Conservation (phyloP, 495 filamentous ascomycete species). For the Ascodesmis nigricans region DNA sequence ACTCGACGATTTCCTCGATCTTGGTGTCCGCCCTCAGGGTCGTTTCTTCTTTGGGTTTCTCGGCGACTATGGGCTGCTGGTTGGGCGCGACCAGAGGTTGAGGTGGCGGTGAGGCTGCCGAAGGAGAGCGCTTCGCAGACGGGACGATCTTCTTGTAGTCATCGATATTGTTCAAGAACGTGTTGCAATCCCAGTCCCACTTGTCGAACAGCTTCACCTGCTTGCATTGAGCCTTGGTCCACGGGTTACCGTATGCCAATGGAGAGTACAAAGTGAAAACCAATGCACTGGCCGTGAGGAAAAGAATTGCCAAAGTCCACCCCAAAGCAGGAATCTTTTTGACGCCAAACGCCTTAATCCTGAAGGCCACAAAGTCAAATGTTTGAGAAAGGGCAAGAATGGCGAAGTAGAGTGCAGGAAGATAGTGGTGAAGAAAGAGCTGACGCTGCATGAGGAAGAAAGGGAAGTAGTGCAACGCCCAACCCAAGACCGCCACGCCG, state of each 20-base stretch:
- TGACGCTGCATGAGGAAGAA: slow-evolving; percentile 91
- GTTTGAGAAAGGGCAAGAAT: slow-evolving; percentile 72
- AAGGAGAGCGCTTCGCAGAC: slow-evolving; percentile 4
- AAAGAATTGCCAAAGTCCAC: slow-evolving; percentile 40
- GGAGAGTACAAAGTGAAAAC: slow-evolving; percentile 74
- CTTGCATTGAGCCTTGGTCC: slow-evolving; percentile 72
- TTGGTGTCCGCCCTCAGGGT: slow-evolving; percentile 11
- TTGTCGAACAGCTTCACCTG: slow-evolving; percentile 64
- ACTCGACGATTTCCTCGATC: slow-evolving; percentile 73
- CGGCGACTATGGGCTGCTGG: slow-evolving; percentile 10
- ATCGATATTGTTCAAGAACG: slow-evolving; percentile 42
- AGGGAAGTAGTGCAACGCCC: slow-evolving; percentile 93
- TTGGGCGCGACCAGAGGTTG: slow-evolving; percentile 7
- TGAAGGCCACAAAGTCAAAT: slow-evolving; percentile 58
- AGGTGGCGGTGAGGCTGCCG: slow-evolving; percentile 2
- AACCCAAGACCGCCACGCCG: slow-evolving; percentile 70
- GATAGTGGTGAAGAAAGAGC: slow-evolving; percentile 87
- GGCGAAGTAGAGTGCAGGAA: slow-evolving; percentile 88
- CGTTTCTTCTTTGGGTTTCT: slow-evolving; percentile 12
- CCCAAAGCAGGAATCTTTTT: slow-evolving; percentile 51
- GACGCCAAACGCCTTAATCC: slow-evolving; percentile 44
- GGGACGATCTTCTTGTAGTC: slow-evolving; percentile 12
- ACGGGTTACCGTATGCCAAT: slow-evolving; percentile 76
- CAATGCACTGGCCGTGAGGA: slow-evolving; percentile 47
- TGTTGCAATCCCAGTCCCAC: slow-evolving; percentile 97